Percentiles rank a stretch among this genome's conserved stretches.
These are phyloP conservation scores for Trichosporon ovoides DNA, from an alignment of 1,284 basidiomycete species.

Conservation along the genomic window DNA sequence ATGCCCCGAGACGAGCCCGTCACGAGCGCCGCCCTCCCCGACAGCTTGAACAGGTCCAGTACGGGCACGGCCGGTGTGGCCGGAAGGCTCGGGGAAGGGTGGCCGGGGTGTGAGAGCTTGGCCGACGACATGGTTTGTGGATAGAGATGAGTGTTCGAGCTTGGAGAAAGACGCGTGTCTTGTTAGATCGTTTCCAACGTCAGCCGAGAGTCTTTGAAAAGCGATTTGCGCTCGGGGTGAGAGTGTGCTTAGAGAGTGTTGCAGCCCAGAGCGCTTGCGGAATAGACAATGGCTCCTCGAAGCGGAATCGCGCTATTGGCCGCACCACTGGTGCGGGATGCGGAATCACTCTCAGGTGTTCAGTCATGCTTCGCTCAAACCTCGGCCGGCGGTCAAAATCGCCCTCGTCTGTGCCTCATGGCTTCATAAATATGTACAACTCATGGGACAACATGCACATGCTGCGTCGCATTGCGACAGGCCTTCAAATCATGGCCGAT, in stretches of 20 bases:
- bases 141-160: neutral
- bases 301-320: no score
- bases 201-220: no score
- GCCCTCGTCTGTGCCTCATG: neutral
- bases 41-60: conserved; percentile 40
- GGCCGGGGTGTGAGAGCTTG: neutral
- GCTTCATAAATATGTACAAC: conserved; percentile 5
- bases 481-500: neutral
- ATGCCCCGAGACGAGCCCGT: conserved; percentile 30
- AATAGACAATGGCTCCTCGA: no score
- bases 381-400: no score
- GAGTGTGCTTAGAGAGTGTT: no score
- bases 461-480: conserved; percentile 1
- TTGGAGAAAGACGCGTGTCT: no score
- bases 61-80: conserved; percentile 14
- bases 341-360: no score
- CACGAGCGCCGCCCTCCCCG: conserved; percentile 43
- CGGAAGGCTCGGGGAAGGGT: neutral
- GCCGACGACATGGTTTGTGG: neutral
- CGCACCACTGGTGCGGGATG: no score
- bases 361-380: no score
- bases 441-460: conserved; percentile 4
- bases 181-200: no score
- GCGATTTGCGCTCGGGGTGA: no score
- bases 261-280: no score